Evolutionary conservation across 192 early-diverging fungal species (phyloP).

Genomic region (Rhizoclosmatium globosum): DNA sequence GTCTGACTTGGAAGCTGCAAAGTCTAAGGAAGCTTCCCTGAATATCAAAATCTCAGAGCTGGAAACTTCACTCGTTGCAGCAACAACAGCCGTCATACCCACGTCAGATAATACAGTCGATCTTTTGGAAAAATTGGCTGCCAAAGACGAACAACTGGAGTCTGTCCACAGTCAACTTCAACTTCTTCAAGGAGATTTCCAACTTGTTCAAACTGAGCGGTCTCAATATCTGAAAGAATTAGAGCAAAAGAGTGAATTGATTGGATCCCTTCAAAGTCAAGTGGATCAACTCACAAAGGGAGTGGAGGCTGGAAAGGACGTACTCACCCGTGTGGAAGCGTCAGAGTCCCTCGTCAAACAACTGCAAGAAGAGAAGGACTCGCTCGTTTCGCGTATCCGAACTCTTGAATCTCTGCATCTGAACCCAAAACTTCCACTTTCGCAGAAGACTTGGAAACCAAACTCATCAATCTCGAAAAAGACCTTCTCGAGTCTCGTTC

Average conservation of each 20-base stretch:
- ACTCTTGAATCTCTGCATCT: not conserved
- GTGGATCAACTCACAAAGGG: constrained; percentile 1
- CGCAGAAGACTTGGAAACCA: not conserved
- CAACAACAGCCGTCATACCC: not conserved
- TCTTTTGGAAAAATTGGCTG: not conserved
- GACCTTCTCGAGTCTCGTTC: not conserved
- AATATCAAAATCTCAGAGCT: not conserved
- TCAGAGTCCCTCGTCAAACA: not conserved
- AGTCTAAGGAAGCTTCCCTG: not conserved
- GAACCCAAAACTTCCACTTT: not conserved
- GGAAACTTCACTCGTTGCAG: not conserved
- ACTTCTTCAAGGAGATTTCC: not conserved
- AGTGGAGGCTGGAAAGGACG: not conserved
- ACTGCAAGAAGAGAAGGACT: not conserved
- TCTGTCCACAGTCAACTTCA: not conserved
- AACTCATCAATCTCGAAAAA: not conserved
- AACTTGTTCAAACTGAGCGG: not conserved
- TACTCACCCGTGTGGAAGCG: not conserved
- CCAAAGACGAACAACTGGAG: constrained; percentile 4
- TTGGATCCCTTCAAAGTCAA: not conserved
- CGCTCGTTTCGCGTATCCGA: not conserved
- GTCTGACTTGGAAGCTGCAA: not conserved
- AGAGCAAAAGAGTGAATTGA: not conserved
- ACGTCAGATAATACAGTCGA: not conserved
- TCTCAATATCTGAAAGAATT: not conserved